Evolutionary conservation across 345 rosid genomes (phyloP), one percentile per base, ranked within the genome.

Genomic region (Schrenkiella parvula): DNA sequence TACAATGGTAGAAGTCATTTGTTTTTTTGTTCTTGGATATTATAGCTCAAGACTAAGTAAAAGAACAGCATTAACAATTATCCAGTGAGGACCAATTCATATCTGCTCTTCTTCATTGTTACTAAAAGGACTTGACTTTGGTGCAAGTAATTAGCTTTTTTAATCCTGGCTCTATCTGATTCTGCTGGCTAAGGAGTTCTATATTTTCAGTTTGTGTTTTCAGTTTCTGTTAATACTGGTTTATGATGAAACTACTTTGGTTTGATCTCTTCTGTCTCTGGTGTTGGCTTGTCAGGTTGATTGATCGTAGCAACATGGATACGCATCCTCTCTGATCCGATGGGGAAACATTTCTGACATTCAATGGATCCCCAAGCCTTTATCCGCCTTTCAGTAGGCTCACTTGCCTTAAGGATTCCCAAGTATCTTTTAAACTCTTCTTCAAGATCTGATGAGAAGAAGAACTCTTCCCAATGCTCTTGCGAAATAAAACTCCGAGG

Each of bases 321-420:
- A 47, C n/a, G 21, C 54, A 80, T 66, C 71, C 37, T 60, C 38
- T 78, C 59, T 82, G 78, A 70, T 67, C 76, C 76, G 62, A 85
- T 82, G 91, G 79, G 78, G 82, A 82, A 66, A 51, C 21, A 25
- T 77, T 81, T 84, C 58, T 85, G 90, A 86, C 81, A 56, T 64
- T 43, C 18, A 55, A 92, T 92, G 96, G 96, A 92, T 81, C 98
- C 96, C 26, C 92, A 88, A 80, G 95, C 91, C 78, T 92, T 90
- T 79, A 88, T 84, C 78, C 89, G 91, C 81, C 73, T 92, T 73
- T 92, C 96, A 11, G 68, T 89, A 26, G 86, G 90, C 78, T 88
- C 95, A 64, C 84, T 89, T 39, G 91, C 95, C 75, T 81, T 92
- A 58, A 83, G 96, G 84, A 70, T 82, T 81, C 86, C 87, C 14